Percentiles rank a stretch among this genome's conserved stretches.
These are phyloP conservation scores for Lanmaoa rubissima DNA, from an alignment of 768 basidiomycete species.

Conservation along the genomic window DNA sequence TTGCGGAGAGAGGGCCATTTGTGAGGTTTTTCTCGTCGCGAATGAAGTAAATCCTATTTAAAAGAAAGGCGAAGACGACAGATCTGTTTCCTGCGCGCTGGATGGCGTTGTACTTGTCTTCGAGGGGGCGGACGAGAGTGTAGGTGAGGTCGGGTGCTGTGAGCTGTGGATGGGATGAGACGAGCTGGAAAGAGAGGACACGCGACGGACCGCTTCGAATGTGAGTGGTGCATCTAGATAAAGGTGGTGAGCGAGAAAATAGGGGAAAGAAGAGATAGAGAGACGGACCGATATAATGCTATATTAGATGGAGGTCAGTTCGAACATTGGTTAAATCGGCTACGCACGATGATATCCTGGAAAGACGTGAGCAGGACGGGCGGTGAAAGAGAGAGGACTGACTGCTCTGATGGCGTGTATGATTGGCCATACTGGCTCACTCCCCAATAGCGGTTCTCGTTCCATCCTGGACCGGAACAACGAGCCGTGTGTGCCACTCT, in stretches of 20 bases:
- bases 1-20: constrained; percentile 64
- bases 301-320: no score
- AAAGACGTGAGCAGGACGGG: no score
- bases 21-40: constrained; percentile 68
- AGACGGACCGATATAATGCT: constrained; percentile 66
- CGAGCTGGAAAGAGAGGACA: background rate
- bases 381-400: background rate
- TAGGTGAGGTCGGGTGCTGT: constrained; percentile 87
- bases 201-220: constrained; percentile 65
- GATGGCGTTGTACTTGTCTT: constrained; percentile 78
- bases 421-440: constrained; percentile 73
- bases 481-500: background rate
- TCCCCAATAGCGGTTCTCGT: constrained; percentile 41
- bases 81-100: constrained; percentile 77
- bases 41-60: constrained; percentile 84
- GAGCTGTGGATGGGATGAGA: constrained; percentile 46
- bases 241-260: background rate
- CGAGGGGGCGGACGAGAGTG: constrained; percentile 82
- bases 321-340: no score
- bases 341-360: constrained; percentile 57
- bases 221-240: constrained; percentile 76
- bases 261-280: background rate
- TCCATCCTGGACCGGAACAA: constrained; percentile 16
- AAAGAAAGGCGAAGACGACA: constrained; percentile 81
- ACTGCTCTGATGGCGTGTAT: constrained; percentile 76